Percentiles rank a stretch among this genome's conserved stretches.
Conservation (phyloP, 2,329 filamentous ascomycete species). For the Colletotrichum falcatum region DNA sequence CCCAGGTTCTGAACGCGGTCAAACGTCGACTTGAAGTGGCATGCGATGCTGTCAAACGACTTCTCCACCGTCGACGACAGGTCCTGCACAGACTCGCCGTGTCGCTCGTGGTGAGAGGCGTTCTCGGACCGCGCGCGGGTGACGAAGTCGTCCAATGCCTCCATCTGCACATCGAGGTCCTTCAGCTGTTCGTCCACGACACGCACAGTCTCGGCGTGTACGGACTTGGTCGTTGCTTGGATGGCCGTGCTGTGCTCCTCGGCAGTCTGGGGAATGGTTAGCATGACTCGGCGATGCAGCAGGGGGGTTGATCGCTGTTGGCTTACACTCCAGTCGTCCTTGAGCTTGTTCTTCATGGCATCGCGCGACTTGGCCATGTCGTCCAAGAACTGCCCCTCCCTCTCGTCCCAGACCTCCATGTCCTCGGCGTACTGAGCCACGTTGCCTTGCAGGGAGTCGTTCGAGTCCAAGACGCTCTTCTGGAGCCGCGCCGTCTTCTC, state of each 20-base stretch:
- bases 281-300: constrained; percentile 54
- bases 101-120: constrained; percentile 77
- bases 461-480: constrained; percentile 73
- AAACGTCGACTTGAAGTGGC: constrained; percentile 77
- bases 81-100: constrained; percentile 72
- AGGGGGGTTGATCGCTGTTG: constrained; percentile 63
- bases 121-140: constrained; percentile 85
- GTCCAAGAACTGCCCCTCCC: constrained; percentile 76
- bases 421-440: constrained; percentile 74
- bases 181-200: constrained; percentile 91
- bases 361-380: constrained; percentile 81
- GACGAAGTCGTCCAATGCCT: constrained; percentile 90
- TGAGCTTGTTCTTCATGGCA: constrained; percentile 81
- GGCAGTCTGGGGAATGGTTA: constrained; percentile 66
- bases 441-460: constrained; percentile 72
- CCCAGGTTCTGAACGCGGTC: constrained; percentile 77
- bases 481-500: constrained; percentile 73
- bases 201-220: constrained; percentile 89
- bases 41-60: constrained; percentile 78
- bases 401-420: constrained; percentile 80
- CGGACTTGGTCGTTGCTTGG: constrained; percentile 83
- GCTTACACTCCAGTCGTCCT: constrained; percentile 86
- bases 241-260: constrained; percentile 87
- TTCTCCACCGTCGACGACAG: constrained; percentile 77
- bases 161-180: constrained; percentile 89